Base-by-base conservation (phyloP, 1,284 basidiomycete species). In the Ustilago nuda region DNA sequence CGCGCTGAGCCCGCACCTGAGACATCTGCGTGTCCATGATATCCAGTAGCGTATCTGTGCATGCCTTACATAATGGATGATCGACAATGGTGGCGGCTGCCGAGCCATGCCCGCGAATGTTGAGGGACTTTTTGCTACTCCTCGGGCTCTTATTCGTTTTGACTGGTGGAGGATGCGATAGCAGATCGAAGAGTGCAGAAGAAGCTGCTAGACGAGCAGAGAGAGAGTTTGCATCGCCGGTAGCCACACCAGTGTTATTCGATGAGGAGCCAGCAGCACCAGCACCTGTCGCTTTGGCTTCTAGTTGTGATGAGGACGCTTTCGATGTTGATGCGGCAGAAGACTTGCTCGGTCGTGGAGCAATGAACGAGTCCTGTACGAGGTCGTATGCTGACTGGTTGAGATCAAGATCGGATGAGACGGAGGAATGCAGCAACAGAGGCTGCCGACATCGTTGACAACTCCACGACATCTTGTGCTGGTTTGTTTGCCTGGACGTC, bases 31-130 rank as follows among this genome's bases (percentile, higher is more conserved):
- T 89, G 80, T 92, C 91, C 60, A 98, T 90, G 36, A 91, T 90
- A 4, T 89, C 88, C 51, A 96, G 89, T 51, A 98, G 87, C 60
- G 92, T 90, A 80, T 93, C 91, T 2, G 95, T 94, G 86, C 97
- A 99, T 82, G 97, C 94, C 1, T 92, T 91, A 85, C 97, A 99
- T 11, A 99, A 89, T 3, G 97, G 97, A 86, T 99, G 96, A 85
- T 96, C 94, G 58, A 97, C 90, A 23, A 56, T 65, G 1, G 70
- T 57, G 11, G 57, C 56, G 9, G 59, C 13, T 17, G 48, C 17
- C n/a, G 19, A 45, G 3, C n/a, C 43, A 45, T 50, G 48, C 11
- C 48, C 48, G n/a, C 62, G 54, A 3, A 46, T 32, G 15, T 58
- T 62, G 15, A 58, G 52, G 13, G 41, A 30, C 36, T 54, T 63